phyloP scores from a whole-genome alignment of 371 early-diverging fungal species.

The Mucor saturninus region DNA sequence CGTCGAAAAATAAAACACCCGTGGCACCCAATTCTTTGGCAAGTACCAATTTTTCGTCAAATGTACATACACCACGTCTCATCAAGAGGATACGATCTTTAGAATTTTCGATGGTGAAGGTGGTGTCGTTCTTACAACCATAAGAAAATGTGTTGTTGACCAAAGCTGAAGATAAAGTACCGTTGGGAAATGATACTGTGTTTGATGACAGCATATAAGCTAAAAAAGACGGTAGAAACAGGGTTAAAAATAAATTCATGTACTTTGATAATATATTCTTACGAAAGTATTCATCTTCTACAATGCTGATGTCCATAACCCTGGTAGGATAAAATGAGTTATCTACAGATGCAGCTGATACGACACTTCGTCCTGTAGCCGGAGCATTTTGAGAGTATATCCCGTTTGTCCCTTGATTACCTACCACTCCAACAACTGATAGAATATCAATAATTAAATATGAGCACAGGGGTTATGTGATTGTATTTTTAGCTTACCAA shows the following conservation, averaged over 20 bases:
- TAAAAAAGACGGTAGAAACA: constrained; percentile 18
- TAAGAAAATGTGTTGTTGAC: constrained; percentile 8
- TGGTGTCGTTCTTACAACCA: constrained; percentile 38
- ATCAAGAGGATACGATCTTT: constrained; percentile 46
- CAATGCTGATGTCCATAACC: constrained; percentile 17
- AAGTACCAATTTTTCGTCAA: constrained; percentile 43
- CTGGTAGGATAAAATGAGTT: constrained; percentile 24
- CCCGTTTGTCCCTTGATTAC: constrained; percentile 63
- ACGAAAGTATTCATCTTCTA: constrained; percentile 32
- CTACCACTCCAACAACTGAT: constrained; percentile 58
- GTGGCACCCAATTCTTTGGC: constrained; percentile 51
- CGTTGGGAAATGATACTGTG: constrained; percentile 29
- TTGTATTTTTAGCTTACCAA: constrained; percentile 15
- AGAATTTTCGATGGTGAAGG: constrained; percentile 17
- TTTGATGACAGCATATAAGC: constrained; percentile 35
- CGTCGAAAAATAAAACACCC: constrained; percentile 59
- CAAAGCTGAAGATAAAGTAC: constrained; percentile 25
- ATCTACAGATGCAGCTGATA: constrained; percentile 70
- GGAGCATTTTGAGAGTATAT: constrained; percentile 51
- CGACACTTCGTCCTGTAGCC: constrained; percentile 45
- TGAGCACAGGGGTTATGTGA: no score
- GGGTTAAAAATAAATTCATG: neutral
- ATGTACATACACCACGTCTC: constrained; percentile 59
- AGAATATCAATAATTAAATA: constrained; percentile 14
- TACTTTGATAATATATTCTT: constrained; percentile 23